phyloP scores from a whole-genome alignment of 495 filamentous ascomycete species.

The Penicillium egyptiacum region DNA sequence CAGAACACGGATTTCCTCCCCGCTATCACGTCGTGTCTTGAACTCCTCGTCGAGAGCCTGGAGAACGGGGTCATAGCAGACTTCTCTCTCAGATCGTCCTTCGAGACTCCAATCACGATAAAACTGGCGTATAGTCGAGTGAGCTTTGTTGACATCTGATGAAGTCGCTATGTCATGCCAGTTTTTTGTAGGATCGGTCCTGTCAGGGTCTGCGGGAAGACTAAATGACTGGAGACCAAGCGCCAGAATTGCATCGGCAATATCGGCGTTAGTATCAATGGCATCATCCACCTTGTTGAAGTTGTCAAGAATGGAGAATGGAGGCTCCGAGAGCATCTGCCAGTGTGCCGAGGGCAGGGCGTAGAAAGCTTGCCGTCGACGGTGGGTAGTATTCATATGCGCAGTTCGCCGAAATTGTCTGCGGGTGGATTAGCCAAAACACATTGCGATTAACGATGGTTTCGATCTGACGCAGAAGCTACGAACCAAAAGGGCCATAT shows the following conservation, averaged over 20 bases:
- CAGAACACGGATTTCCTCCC: slow-evolving; percentile 60
- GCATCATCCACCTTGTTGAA: slow-evolving; percentile 79
- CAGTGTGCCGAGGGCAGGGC: slow-evolving; percentile 80
- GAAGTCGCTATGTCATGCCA: slow-evolving; percentile 67
- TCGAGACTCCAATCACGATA: slow-evolving; percentile 93
- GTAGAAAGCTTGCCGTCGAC: slow-evolving; percentile 87
- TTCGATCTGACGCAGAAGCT: not conserved
- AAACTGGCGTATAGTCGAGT: slow-evolving; percentile 86
- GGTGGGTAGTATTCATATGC: slow-evolving; percentile 85
- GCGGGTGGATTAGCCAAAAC: slow-evolving; percentile 5
- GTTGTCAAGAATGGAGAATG: slow-evolving; percentile 77
- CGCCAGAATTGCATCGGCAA: slow-evolving; percentile 73
- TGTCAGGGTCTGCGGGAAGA: slow-evolving; percentile 36
- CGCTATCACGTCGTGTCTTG: slow-evolving; percentile 25
- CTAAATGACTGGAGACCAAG: slow-evolving; percentile 66
- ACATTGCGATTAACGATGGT: not conserved
- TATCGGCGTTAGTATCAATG: slow-evolving; percentile 83
- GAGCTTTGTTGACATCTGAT: slow-evolving; percentile 81
- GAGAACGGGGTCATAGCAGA: slow-evolving; percentile 73
- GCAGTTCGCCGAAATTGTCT: slow-evolving; percentile 83
- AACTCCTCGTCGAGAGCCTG: slow-evolving; percentile 59
- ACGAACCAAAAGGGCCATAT: not conserved
- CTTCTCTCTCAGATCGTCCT: slow-evolving; percentile 68
- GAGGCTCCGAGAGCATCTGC: slow-evolving; percentile 72
- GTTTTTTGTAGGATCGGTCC: slow-evolving; percentile 39